phyloP scores from a whole-genome alignment of 805 yeast genomes.

The Metschnikowia anglica region DNA sequence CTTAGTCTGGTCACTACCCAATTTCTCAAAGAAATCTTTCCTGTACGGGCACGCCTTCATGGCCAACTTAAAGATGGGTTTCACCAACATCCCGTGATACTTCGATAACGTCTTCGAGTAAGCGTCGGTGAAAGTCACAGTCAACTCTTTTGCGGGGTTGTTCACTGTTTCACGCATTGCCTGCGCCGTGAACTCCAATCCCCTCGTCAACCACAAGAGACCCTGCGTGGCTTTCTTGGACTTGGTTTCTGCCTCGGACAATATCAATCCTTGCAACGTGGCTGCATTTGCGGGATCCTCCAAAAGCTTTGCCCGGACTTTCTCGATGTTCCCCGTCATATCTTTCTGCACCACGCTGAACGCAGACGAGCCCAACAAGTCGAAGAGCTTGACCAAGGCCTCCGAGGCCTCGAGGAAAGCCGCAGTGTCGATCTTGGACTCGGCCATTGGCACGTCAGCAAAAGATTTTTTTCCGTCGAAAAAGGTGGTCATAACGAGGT shows the following conservation, averaged over 20 bases:
- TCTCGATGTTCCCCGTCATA: conserved; percentile 81
- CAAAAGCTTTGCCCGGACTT: conserved; percentile 65
- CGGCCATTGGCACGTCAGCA: conserved; percentile 66
- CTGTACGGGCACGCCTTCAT: conserved; percentile 95
- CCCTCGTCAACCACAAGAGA: conserved; percentile 80
- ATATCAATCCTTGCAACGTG: conserved; percentile 77
- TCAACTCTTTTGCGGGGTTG: conserved; percentile 62
- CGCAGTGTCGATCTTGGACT: conserved; percentile 65
- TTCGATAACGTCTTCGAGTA: conserved; percentile 76
- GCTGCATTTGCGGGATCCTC: conserved; percentile 60
- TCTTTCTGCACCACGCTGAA: conserved; percentile 83
- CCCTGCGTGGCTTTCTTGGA: conserved; percentile 87
- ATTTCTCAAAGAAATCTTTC: conserved; percentile 76
- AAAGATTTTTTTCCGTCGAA: conserved; percentile 77
- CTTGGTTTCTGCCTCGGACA: conserved; percentile 66
- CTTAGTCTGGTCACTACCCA: conserved; percentile 71
- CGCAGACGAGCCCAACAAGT: conserved; percentile 81
- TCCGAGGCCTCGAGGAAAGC: conserved; percentile 82
- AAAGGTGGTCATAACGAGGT: conserved; percentile 60
- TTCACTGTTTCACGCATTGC: conserved; percentile 80
- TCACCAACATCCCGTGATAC: conserved; percentile 77
- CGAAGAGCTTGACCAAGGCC: conserved; percentile 78
- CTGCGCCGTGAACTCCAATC: conserved; percentile 85
- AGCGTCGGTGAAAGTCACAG: conserved; percentile 80
- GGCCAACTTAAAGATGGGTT: conserved; percentile 87